Evolutionary conservation across 2,329 filamentous ascomycete species (phyloP).

Genomic region (Alternaria consortialis): DNA sequence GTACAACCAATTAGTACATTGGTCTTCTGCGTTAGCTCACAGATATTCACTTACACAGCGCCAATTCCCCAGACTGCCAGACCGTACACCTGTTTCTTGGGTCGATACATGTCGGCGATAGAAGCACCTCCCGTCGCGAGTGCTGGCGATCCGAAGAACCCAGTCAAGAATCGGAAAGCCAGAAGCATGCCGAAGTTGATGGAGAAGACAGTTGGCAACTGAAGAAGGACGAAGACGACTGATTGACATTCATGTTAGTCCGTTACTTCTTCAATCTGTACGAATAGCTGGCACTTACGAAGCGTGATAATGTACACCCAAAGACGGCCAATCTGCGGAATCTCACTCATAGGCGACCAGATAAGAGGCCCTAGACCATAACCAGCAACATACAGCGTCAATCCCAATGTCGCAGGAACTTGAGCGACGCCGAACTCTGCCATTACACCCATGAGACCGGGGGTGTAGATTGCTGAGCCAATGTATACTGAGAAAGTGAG

Average conservation of each 20-base stretch:
- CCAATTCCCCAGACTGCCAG: constrained; percentile 54
- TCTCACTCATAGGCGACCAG: constrained; percentile 58
- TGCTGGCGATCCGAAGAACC: constrained; percentile 58
- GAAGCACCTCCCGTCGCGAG: constrained; percentile 59
- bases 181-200: constrained; percentile 62
- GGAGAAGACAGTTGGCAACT: constrained; percentile 57
- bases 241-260: neutral
- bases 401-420: constrained; percentile 57
- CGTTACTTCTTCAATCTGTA: fast-evolving
- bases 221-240: constrained; percentile 58
- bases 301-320: constrained; percentile 41
- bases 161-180: constrained; percentile 60
- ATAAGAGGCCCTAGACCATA: constrained; percentile 47
- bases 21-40: too few species aligned
- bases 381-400: constrained; percentile 48
- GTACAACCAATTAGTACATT: too few species aligned
- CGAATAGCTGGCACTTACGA: constrained; percentile 9
- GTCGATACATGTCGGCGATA: constrained; percentile 57
- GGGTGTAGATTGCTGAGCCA: constrained; percentile 61
- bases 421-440: constrained; percentile 61
- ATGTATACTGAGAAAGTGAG: constrained; percentile 63
- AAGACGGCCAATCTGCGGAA: constrained; percentile 58
- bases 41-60: constrained; percentile 34
- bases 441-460: constrained; percentile 57
- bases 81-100: constrained; percentile 51